These are phyloP conservation scores for Trichoderma simmonsii DNA, from an alignment of 2,329 filamentous ascomycete genomes.

Conservation along the genomic window DNA sequence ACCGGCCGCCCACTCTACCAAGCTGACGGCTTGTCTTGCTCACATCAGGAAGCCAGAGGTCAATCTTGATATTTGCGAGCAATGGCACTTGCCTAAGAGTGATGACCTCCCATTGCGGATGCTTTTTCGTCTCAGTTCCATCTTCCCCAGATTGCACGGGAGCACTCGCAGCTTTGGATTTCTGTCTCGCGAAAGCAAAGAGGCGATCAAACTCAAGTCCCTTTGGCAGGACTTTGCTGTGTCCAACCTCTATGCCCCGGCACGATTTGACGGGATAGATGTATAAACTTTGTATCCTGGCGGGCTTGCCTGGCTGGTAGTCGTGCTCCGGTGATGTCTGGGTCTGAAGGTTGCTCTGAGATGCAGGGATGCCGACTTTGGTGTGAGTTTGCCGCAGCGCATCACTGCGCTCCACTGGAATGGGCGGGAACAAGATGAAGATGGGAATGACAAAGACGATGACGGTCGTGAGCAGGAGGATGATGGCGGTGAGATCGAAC, in stretches of 20 bases:
- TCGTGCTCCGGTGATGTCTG: slow-evolving; percentile 26
- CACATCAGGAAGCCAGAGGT: slow-evolving; percentile 67
- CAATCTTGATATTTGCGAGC: slow-evolving; percentile 66
- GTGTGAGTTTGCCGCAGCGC: slow-evolving; percentile 54
- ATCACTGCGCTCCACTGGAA: slow-evolving; percentile 51
- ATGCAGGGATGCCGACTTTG: slow-evolving; percentile 41
- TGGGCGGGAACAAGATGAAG: slow-evolving; percentile 53
- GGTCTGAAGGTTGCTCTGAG: slow-evolving; percentile 37
- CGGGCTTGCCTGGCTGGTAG: slow-evolving; percentile 23
- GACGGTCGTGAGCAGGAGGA: slow-evolving; percentile 44
- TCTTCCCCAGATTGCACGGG: slow-evolving; percentile 37
- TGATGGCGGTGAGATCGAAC: slow-evolving; percentile 33
- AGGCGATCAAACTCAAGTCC: slow-evolving; percentile 79
- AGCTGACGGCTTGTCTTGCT: slow-evolving; percentile 50
- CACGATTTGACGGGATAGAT: slow-evolving; percentile 86
- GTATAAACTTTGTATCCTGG: slow-evolving; percentile 60
- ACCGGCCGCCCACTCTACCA: slow-evolving; percentile 52
- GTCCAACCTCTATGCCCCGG: slow-evolving; percentile 67
- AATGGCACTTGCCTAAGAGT: slow-evolving; percentile 67
- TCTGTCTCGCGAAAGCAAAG: slow-evolving; percentile 72
- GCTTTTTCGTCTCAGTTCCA: slow-evolving; percentile 26
- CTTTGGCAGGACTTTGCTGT: slow-evolving; percentile 60
- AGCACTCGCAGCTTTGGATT: slow-evolving; percentile 8
- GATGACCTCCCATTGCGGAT: slow-evolving; percentile 63
- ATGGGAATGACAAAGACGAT: slow-evolving; percentile 52